Percentiles rank a stretch among this genome's conserved stretches.
Evolutionary conservation across 129 eudicot species (phyloP).

Genomic region (carrot (Daucus carota)): DH1_v3.0 NC_030383.2:44957001-44957500

Average conservation of each 20-base stretch:
- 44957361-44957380: neutral
- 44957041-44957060: neutral
- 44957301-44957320: slow-evolving; percentile 97
- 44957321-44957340: slow-evolving; percentile 96
- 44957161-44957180: slow-evolving; percentile 62
- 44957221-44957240: slow-evolving; percentile 81
- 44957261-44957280: slow-evolving; percentile 69
- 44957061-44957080: neutral
- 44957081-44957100: neutral
- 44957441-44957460: neutral
- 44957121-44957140: neutral
- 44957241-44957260: slow-evolving; percentile 61
- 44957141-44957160: neutral
- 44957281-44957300: slow-evolving; percentile 69
- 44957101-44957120: neutral
- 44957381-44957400: neutral
- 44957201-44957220: slow-evolving; percentile 98
- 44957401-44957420: neutral
- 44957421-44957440: neutral
- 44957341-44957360: slow-evolving; percentile 63
- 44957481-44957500: neutral
- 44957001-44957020: neutral
- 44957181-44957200: slow-evolving; percentile 82
- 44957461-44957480: neutral
- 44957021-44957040: neutral